A percentile compares a stretch with the other conserved stretches of the same genome.
Evolutionary conservation across 805 yeast species (phyloP).

Genomic region (Candida lessepsii): DNA sequence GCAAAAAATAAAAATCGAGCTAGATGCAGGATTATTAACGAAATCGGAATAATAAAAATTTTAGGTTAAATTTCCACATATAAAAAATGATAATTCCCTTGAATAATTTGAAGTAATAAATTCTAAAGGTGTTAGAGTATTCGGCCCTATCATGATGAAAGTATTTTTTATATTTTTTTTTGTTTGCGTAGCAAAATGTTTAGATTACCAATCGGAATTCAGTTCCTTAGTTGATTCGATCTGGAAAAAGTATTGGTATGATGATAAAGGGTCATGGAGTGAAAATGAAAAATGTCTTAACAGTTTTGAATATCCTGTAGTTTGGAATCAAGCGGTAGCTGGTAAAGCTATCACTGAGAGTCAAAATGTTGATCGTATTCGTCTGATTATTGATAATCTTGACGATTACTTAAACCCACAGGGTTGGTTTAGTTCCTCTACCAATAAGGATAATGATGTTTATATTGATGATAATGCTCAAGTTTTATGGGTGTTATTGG

Average conservation of each 20-base stretch:
- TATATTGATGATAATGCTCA: conserved; percentile 32
- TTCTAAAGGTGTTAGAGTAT: too few relatives aligned
- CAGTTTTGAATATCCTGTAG: conserved; percentile 17
- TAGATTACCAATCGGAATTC: conserved; percentile 5
- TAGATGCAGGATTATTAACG: background rate
- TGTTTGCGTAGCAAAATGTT: background rate
- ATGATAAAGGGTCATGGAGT: conserved; percentile 16
- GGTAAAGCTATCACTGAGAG: conserved; percentile 20
- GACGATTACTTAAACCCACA: conserved; percentile 18
- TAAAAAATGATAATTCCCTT: too few relatives aligned
- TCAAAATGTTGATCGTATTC: conserved; percentile 15
- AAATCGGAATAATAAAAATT: background rate
- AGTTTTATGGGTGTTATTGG: conserved; percentile 25
- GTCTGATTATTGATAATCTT: conserved; percentile 15
- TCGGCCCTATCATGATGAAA: too few relatives aligned
- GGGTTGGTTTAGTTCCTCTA: conserved; percentile 25
- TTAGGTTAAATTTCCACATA: background rate
- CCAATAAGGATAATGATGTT: conserved; percentile 23
- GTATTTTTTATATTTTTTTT: background rate
- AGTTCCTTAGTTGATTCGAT: conserved; percentile 5
- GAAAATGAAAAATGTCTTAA: conserved; percentile 18
- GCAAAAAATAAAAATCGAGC: background rate
- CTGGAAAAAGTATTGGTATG: conserved; percentile 23
- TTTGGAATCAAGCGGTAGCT: conserved; percentile 30
- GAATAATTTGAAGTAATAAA: too few relatives aligned